Base-by-base conservation (phyloP, 2,329 filamentous ascomycete species). In the Lecanosticta acicola region DNA sequence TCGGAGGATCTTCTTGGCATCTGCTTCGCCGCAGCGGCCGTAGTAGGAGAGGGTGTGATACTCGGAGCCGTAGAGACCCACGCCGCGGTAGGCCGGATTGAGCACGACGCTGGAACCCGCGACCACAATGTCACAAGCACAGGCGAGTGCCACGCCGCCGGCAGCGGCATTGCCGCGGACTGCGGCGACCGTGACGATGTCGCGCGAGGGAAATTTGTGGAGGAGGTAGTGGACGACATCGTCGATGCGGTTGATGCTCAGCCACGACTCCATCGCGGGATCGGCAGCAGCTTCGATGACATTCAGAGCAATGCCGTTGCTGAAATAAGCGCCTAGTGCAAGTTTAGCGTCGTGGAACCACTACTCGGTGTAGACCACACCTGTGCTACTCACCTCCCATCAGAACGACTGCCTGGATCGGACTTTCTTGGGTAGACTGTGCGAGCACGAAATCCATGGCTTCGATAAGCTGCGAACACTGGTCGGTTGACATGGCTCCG, bases 211-310 rank as follows among this genome's bases (percentile, higher is more conserved):
- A 24, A 71, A 66, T 11, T 68, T 65, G 20, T 67, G 59, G 3
- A 71, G 55, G 1, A 71, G 50, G 37, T 64, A 61, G 38, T 69
- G 57, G 1, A 69, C 63, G 11, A 70, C 63, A 49, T 71, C 68
- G 46, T 71, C 60, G 53, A 71, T 71, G 42, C 67, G 65, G 48
- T 71, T 71, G 63, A 71, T 71, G 54, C 70, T 71, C 33, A 61
- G 55, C 68, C 68, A 71, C 5, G 68, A 70, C 51, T 71, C 68
- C 7, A 61, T 50, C 0, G 67, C 57, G 3, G 68, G 62, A 45
- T 69, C 64, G 4, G 55, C 45, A 1, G 63, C 63, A 14, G 66
- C 63, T 55, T 71, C 68, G 51, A 71, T 71, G 36, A 70, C 67
- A 43, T 71, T 71, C 16, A 71, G 61, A 4, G 68, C 67, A 39